These are phyloP conservation scores for Akebia trifoliata DNA, from an alignment of 164 flowering plant species.

Conservation along the genomic window DNA sequence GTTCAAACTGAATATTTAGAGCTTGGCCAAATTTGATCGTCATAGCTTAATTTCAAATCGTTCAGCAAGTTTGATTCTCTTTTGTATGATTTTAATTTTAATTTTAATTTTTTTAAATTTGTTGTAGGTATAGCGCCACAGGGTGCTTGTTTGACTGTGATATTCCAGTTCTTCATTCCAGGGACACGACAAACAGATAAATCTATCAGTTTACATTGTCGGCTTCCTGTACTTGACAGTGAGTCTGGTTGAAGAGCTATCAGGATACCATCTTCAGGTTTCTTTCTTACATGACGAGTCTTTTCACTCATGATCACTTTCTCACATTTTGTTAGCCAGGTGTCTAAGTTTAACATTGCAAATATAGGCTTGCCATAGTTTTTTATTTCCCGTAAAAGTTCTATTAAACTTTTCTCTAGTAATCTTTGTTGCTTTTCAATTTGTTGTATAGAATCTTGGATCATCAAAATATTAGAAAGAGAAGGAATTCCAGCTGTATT, in stretches of 20 bases:
- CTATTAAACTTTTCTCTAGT: no score
- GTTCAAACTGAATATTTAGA: not conserved
- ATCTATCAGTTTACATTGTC: constrained; percentile 86
- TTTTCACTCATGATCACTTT: no score
- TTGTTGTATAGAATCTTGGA: no score
- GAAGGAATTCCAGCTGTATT: no score
- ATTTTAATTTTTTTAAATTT: not conserved
- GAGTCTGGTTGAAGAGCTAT: constrained; percentile 43
- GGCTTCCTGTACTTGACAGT: constrained; percentile 86
- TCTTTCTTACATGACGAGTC: not conserved
- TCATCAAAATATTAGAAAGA: no score
- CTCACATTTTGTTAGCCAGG: no score
- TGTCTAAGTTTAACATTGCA: no score
- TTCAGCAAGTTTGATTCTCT: not conserved
- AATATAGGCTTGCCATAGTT: no score
- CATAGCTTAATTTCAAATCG: no score
- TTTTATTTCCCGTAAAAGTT: no score
- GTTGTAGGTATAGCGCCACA: constrained; percentile 46
- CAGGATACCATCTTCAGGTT: not conserved
- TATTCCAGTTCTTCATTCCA: constrained; percentile 91
- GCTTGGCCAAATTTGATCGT: no score
- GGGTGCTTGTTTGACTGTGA: constrained; percentile 76
- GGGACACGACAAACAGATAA: constrained; percentile 81
- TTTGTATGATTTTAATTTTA: not conserved
- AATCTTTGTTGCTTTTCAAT: no score